Evolutionary conservation across 352 stramenopile species (phyloP).

Genomic region (Pilasporangium apinafurcum): DNA sequence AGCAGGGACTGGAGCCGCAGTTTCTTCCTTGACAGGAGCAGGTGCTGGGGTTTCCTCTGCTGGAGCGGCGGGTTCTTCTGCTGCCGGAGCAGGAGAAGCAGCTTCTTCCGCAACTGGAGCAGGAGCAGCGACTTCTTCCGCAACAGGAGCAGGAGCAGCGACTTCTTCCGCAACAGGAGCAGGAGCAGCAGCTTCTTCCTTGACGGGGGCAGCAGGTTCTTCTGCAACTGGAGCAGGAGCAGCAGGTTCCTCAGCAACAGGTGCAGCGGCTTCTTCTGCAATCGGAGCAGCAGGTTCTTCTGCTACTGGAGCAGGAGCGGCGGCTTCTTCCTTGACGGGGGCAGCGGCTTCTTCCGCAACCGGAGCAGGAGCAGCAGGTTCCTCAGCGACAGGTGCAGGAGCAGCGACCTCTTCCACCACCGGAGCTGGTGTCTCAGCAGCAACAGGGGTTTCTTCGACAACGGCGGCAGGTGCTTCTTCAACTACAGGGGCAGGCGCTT

Average conservation of each 20-base stretch:
- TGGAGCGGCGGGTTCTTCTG: background rate
- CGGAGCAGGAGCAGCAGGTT: background rate
- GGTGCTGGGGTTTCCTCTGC: no score
- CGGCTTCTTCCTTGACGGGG: background rate
- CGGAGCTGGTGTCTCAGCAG: background rate
- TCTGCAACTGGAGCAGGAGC: background rate
- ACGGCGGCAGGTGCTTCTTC: constrained; percentile 1
- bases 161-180: background rate
- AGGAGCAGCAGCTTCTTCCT: constrained; percentile 1
- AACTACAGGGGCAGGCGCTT: background rate
- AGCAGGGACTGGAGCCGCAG: background rate
- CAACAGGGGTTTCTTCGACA: background rate
- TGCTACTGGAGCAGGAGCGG: background rate
- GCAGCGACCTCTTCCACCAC: background rate
- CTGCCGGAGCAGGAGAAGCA: background rate
- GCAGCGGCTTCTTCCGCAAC: background rate
- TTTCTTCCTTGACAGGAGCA: background rate
- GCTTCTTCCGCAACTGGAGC: background rate
- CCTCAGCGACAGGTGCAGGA: background rate
- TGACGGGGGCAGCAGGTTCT: background rate
- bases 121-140: background rate
- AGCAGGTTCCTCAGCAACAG: constrained; percentile 1
- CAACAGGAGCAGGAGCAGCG: background rate
- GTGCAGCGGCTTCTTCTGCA: constrained; percentile 1
- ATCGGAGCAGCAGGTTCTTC: background rate